Base-by-base conservation (phyloP, 805 yeast genomes). In the Tetrapisispora phaffii region DNA sequence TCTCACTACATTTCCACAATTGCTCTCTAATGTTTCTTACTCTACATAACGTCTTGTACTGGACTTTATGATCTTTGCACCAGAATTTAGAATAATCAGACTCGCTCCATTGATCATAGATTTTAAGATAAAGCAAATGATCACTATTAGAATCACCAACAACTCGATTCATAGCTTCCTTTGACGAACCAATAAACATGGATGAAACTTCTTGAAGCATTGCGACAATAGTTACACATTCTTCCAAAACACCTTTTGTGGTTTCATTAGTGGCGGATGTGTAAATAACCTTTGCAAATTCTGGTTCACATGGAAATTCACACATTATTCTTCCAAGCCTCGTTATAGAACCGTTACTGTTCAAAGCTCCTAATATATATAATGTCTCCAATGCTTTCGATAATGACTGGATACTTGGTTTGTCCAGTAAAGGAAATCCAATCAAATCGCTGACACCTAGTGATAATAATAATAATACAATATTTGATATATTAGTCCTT, bases 261-360 rank as follows among this genome's bases (percentile, higher is more conserved):
- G 71, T 71, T n/a, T 51, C 53, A 44, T 59, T 55, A 1, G 60
- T 51, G 0, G 75, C 76, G 41, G 95, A 79, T 1, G 78, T 67
- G 12, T 90, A 62, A 28, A 93, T 59, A 7, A 81, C 79, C 59
- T 85, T 86, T 7, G 96, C 81, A 55, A 88, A 72, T 72, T 85
- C 85, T 4, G 97, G 97, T 53, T 87, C 95, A 50, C 89, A 75
- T 0, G 98, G 98, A 54, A 89, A 85, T 47, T 82, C 87, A 1
- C 96, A 82, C 96, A 93, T 89, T 49, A 77, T 76, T 36, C 82
- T 65, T 0, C 98, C 99, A 1, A 80, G 58, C 39, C 75, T 69
- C 0, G 97, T 90, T 34, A 93, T 67, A 42, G 76, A 72, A 0
- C 97, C 98, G 45, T 74, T 74, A 9, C 81, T 79, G 53, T 85